Conservation (phyloP, 2,329 filamentous ascomycete species). For the Emericellopsis atlantica region DNA sequence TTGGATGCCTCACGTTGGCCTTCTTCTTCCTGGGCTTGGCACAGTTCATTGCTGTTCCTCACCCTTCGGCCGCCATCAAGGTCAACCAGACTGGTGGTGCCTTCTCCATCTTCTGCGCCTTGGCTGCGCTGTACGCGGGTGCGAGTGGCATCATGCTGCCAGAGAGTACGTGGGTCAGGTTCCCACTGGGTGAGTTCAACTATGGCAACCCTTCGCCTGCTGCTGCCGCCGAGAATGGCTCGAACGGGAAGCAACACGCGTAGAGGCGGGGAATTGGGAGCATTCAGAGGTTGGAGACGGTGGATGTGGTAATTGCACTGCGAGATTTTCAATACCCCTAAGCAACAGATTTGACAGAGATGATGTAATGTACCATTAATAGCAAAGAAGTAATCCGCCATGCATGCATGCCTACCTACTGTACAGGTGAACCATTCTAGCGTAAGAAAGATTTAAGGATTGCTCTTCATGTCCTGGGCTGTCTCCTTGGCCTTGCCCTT, state of each 20-base stretch:
- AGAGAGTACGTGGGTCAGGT: conserved; percentile 25
- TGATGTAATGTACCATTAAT: background rate
- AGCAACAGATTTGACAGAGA: background rate
- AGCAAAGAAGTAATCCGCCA: background rate
- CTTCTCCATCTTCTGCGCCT: conserved; percentile 21
- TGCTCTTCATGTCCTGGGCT: conserved; percentile 24
- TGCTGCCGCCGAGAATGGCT: background rate
- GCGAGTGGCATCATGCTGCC: conserved; percentile 25
- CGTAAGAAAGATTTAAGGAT: conserved; percentile 1
- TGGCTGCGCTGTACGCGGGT: conserved; percentile 25
- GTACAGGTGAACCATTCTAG: background rate
- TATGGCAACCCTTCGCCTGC: background rate
- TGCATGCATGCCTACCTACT: background rate
- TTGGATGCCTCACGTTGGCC: conserved; percentile 44
- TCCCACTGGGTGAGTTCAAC: conserved; percentile 23
- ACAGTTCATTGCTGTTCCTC: conserved; percentile 32
- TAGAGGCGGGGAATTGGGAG: no score
- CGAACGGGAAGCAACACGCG: background rate
- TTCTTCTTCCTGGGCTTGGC: conserved; percentile 47
- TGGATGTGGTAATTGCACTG: background rate
- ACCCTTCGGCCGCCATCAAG: conserved; percentile 22
- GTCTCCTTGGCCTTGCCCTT: conserved; percentile 29
- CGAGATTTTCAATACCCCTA: background rate
- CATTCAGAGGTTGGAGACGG: no score
- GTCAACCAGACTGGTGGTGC: conserved; percentile 29